Evolutionary conservation across 805 yeast genomes (phyloP).

Genomic region (Wickerhamiella dianesei): DNA sequence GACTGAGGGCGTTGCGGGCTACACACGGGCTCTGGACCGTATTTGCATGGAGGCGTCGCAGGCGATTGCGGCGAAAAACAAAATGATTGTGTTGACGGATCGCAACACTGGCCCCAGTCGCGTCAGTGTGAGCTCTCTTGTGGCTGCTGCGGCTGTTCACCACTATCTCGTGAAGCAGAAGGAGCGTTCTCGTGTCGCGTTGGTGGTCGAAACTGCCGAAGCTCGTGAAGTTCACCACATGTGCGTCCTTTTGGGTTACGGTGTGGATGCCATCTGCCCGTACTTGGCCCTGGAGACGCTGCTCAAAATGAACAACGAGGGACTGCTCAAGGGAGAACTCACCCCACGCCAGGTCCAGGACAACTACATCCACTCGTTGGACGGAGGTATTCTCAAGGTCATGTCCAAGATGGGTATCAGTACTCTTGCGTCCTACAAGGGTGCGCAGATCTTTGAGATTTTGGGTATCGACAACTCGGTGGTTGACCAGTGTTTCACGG

Average conservation of each 20-base stretch:
- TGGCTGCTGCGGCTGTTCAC: conserved; percentile 95
- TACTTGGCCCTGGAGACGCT: conserved; percentile 85
- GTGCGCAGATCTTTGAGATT: conserved; percentile 97
- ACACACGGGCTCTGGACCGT: conserved; percentile 69
- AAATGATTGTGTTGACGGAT: conserved; percentile 69
- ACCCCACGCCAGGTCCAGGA: conserved; percentile 47
- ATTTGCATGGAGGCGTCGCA: conserved; percentile 77
- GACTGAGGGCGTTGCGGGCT: conserved; percentile 73
- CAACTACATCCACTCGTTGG: conserved; percentile 74
- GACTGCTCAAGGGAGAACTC: conserved; percentile 37
- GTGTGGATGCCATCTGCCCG: conserved; percentile 94
- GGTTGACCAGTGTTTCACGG: conserved; percentile 88
- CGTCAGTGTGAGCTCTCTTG: conserved; percentile 70
- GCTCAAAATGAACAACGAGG: conserved; percentile 70
- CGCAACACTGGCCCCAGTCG: conserved; percentile 44
- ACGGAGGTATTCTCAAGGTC: conserved; percentile 86
- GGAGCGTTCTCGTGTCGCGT: conserved; percentile 89
- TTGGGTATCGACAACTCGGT: conserved; percentile 92
- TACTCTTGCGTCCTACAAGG: conserved; percentile 94
- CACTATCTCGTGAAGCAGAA: conserved; percentile 91
- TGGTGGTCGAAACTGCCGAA: conserved; percentile 86
- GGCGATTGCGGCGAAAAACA: conserved; percentile 63
- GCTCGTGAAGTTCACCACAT: conserved; percentile 96
- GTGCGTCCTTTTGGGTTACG: conserved; percentile 89
- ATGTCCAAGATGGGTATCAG: conserved; percentile 99